These are phyloP conservation scores for Hymenoscyphus scutula DNA, from an alignment of 2,329 filamentous ascomycete genomes.

Conservation along the genomic window DNA sequence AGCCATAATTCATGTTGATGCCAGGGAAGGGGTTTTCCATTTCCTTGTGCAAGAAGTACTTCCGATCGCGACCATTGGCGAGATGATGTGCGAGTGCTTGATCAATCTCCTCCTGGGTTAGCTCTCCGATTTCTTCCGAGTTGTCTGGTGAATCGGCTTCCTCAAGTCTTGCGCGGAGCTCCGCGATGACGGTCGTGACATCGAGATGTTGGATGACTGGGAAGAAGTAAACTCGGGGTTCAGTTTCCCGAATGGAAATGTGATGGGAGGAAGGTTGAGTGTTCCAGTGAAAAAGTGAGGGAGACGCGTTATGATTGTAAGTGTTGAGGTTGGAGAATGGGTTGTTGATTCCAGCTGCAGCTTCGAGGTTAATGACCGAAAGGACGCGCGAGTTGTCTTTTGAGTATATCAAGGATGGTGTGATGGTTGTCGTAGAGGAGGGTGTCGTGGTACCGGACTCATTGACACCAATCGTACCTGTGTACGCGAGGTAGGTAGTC, in stretches of 20 bases:
- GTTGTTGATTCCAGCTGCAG: background rate
- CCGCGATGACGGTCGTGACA: background rate
- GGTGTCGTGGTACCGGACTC: slow-evolving; percentile 1
- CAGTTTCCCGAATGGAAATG: background rate
- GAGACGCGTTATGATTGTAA: background rate
- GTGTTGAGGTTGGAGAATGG: background rate
- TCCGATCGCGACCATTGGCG: background rate
- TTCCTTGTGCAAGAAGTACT: background rate
- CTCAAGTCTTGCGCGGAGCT: background rate
- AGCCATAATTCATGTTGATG: background rate
- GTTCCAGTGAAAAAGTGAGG: background rate
- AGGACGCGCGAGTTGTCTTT: background rate
- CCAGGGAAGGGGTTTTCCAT: background rate
- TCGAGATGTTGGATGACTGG: background rate
- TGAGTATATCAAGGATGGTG: background rate
- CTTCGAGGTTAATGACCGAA: background rate
- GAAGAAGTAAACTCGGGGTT: background rate
- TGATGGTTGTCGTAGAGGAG: background rate
- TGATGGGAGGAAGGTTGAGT: background rate
- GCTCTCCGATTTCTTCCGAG: background rate
- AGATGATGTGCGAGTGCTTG: background rate
- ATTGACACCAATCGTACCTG: background rate
- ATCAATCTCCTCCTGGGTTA: background rate
- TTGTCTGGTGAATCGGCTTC: background rate
- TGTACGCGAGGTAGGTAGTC: background rate